phyloP scores from a whole-genome alignment of 257 asterid species.

The Eustoma russellianum region DNA sequence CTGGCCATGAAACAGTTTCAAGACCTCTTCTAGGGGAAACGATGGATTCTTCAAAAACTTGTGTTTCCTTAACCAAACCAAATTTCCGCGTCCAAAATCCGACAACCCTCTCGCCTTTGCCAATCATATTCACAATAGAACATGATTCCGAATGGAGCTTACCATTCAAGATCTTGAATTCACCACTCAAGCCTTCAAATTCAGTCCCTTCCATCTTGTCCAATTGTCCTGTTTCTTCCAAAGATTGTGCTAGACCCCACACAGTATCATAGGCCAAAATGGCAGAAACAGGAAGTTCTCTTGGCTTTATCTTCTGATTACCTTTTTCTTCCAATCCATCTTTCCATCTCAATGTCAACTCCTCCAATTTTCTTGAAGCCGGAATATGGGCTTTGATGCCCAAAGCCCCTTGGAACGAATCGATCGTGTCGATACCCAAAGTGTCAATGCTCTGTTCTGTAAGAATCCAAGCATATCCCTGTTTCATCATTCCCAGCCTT shows the following conservation, averaged over 20 bases:
- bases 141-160: conserved; percentile 17
- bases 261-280: conserved; percentile 37
- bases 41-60: conserved; percentile 11
- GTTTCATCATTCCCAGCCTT: conserved; percentile 28
- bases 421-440: conserved; percentile 18
- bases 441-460: conserved; percentile 30
- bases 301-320: conserved; percentile 1
- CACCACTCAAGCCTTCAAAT: conserved; percentile 20
- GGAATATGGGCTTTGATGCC: conserved; percentile 29
- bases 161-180: conserved; percentile 16
- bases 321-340: conserved; percentile 2
- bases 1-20: conserved; percentile 12
- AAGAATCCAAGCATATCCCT: conserved; percentile 37
- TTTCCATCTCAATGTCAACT: conserved; percentile 24
- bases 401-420: conserved; percentile 28
- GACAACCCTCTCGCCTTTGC: conserved; percentile 22
- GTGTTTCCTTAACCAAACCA: conserved; percentile 19
- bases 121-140: conserved; percentile 29
- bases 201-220: background rate
- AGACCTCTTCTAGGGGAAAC: conserved; percentile 15
- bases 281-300: conserved; percentile 18
- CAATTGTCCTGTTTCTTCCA: conserved; percentile 9
- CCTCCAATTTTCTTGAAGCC: conserved; percentile 16
- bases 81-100: conserved; percentile 29
- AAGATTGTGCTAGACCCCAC: conserved; percentile 30